phyloP scores from a whole-genome alignment of 83 land plant genomes.

The Picea mariana region DNA sequence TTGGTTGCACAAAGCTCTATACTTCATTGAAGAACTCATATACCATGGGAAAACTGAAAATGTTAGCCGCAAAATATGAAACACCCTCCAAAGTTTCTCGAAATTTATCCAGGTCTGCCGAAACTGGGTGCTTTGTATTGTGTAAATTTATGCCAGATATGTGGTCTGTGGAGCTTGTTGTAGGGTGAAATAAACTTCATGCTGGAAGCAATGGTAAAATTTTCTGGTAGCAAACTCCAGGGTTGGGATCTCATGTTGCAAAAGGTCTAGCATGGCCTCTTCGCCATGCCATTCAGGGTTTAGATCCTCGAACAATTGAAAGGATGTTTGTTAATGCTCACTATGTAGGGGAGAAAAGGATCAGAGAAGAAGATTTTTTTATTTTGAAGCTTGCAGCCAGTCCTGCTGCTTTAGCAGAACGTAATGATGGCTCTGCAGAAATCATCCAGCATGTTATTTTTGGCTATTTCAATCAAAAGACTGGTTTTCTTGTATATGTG shows the following conservation, averaged over 20 bases:
- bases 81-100: constrained; percentile 13
- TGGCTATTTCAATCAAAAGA: constrained; percentile 66
- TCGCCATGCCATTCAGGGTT: constrained; percentile 62
- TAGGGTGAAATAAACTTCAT: constrained; percentile 51
- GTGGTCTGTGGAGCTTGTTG: constrained; percentile 65
- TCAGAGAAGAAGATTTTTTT: constrained; percentile 61
- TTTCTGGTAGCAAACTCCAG: constrained; percentile 69
- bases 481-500: constrained; percentile 55
- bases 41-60: constrained; percentile 61
- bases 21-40: constrained; percentile 51
- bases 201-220: constrained; percentile 69
- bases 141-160: constrained; percentile 68
- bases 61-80: constrained; percentile 36
- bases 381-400: constrained; percentile 56
- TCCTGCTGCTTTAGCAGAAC: constrained; percentile 44
- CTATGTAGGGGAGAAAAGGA: constrained; percentile 63
- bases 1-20: constrained; percentile 47
- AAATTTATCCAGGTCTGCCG: constrained; percentile 32
- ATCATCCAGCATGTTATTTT: constrained; percentile 56
- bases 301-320: constrained; percentile 63
- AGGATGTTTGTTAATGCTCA: constrained; percentile 53
- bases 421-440: constrained; percentile 63
- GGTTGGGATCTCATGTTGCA: constrained; percentile 54
- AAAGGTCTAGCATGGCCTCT: constrained; percentile 68
- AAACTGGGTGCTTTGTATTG: constrained; percentile 63